These are phyloP conservation scores for Aspergillus melleus DNA, from an alignment of 2,329 filamentous ascomycete genomes.

Conservation along the genomic window DNA sequence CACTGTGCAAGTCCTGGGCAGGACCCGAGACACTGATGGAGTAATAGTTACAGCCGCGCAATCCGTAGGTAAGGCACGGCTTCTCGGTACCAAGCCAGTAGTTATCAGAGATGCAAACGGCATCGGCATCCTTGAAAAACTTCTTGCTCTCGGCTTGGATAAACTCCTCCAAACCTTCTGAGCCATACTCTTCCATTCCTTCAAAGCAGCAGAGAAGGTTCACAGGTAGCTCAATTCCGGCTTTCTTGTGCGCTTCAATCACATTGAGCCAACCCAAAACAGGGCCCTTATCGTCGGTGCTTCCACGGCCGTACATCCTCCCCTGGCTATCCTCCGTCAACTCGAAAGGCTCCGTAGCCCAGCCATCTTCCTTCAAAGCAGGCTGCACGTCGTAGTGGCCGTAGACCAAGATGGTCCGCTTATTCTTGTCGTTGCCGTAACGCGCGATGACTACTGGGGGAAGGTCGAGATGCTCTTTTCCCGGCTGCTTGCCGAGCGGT, in stretches of 20 bases:
- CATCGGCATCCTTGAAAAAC: conserved; percentile 93
- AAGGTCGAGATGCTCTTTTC: conserved; percentile 84
- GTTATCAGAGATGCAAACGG: conserved; percentile 98
- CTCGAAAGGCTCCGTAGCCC: conserved; percentile 92
- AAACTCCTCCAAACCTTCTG: conserved; percentile 92
- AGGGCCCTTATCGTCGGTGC: conserved; percentile 96
- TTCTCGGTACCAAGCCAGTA: conserved; percentile 99
- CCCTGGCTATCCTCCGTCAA: conserved; percentile 85
- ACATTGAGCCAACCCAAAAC: conserved; percentile 97
- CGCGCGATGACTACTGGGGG: conserved; percentile 89
- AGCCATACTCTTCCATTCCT: conserved; percentile 99
- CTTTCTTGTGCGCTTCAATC: conserved; percentile 96
- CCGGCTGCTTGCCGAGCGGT: conserved; percentile 85
- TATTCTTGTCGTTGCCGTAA: conserved; percentile 88
- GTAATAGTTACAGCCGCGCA: conserved; percentile 98
- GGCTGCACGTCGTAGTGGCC: conserved; percentile 99
- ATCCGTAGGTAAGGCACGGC: conserved; percentile 94
- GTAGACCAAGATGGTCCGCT: conserved; percentile 94
- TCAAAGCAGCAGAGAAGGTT: conserved; percentile 99
- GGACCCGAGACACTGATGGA: conserved; percentile 86
- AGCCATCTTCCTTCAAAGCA: conserved; percentile 87
- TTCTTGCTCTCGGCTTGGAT: conserved; percentile 88
- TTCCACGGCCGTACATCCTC: conserved; percentile 93
- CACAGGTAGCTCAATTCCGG: conserved; percentile 89
- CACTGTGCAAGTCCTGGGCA: conserved; percentile 90